These are phyloP conservation scores for Tolypocladium album DNA, from an alignment of 2,329 filamentous ascomycete genomes.

Conservation along the genomic window DNA sequence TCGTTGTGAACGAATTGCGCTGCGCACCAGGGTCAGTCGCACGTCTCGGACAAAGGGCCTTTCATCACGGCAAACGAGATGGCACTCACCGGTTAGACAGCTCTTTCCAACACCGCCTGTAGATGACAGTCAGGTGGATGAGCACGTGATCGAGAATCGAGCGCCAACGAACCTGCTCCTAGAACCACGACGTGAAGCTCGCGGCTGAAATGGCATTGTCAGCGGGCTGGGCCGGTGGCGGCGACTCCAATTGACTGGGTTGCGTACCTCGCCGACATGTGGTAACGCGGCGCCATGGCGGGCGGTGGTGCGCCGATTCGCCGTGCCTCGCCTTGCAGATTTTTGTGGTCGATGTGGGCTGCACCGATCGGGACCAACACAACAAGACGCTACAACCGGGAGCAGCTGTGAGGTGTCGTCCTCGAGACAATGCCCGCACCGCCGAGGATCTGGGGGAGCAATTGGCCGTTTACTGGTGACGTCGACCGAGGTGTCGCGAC, in stretches of 20 bases:
- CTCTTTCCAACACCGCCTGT: slow-evolving; percentile 84
- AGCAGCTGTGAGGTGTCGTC: background rate
- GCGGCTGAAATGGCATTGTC: slow-evolving; percentile 34
- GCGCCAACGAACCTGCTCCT: slow-evolving; percentile 53
- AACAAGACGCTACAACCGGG: background rate
- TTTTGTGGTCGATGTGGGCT: background rate
- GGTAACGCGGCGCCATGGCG: slow-evolving; percentile 7
- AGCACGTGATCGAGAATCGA: slow-evolving; percentile 4
- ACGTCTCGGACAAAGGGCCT: background rate
- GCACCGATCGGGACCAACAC: background rate
- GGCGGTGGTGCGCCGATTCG: background rate
- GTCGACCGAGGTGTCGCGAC: background rate
- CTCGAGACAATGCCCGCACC: background rate
- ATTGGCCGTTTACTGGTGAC: background rate
- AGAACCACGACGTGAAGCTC: slow-evolving; percentile 78
- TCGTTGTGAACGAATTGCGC: slow-evolving; percentile 92
- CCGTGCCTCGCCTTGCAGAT: background rate
- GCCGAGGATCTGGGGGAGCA: background rate
- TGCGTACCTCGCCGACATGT: slow-evolving; percentile 6
- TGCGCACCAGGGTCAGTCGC: slow-evolving; percentile 18
- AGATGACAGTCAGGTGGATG: slow-evolving; percentile 18
- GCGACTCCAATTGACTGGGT: background rate
- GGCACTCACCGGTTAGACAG: slow-evolving; percentile 70
- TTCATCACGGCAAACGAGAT: background rate
- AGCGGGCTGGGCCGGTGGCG: background rate